These are phyloP conservation scores for Protomyces gravidus DNA, from an alignment of 1,139 yeast genomes.

Conservation along the genomic window DNA sequence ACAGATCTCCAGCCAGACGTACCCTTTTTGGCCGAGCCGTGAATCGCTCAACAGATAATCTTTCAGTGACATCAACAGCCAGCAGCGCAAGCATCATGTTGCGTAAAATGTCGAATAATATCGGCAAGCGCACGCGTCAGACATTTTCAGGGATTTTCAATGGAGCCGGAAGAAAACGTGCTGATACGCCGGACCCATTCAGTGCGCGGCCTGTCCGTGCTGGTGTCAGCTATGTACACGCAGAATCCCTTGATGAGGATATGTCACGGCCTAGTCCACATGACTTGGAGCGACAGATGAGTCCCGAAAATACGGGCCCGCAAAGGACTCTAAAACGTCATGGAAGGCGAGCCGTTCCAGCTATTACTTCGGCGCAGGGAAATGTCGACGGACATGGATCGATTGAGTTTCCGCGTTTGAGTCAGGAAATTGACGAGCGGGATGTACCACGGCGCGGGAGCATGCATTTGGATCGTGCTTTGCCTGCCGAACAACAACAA, in stretches of 20 bases:
- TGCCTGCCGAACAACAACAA: conserved; percentile 6
- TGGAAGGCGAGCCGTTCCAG: neutral
- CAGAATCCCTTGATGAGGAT: conserved; percentile 1
- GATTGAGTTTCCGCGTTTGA: conserved; percentile 13
- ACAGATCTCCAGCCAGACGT: neutral
- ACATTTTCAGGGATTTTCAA: conserved; percentile 12
- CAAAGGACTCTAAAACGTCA: neutral
- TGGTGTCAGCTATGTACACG: conserved; percentile 18
- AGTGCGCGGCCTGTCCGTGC: conserved; percentile 2
- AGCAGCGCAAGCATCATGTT: conserved; percentile 27
- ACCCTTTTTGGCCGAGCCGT: neutral
- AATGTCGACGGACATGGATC: conserved; percentile 26
- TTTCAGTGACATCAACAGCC: conserved; percentile 30
- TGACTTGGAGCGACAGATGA: neutral
- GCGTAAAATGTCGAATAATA: conserved; percentile 24
- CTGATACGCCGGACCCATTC: neutral
- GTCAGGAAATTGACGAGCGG: conserved; percentile 12
- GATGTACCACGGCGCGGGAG: conserved; percentile 21
- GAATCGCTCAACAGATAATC: conserved; percentile 15
- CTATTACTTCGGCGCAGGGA: conserved; percentile 14
- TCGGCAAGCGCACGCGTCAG: conserved; percentile 21
- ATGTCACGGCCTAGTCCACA: neutral
- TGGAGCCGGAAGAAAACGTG: conserved; percentile 1
- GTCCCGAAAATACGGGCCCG: neutral
- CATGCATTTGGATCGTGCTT: conserved; percentile 24